Evolutionary conservation across 139 green algal genomes (phyloP).

Genomic region (Auxenochlorella pyrenoidosa): DNA sequence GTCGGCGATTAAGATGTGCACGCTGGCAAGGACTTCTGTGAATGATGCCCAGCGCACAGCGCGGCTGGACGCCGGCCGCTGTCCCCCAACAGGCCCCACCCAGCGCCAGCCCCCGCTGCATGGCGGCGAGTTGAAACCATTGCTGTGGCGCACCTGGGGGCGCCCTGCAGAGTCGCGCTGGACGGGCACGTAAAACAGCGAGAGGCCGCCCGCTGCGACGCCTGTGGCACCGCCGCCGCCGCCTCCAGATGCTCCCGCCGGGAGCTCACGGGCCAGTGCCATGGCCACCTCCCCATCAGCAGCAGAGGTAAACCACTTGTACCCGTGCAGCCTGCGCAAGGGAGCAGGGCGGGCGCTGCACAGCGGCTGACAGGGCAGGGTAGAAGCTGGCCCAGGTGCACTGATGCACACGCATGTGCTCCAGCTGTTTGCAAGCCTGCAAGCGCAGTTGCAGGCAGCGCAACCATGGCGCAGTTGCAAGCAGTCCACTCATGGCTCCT

Average conservation of each 20-base stretch:
- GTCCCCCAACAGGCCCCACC: not conserved
- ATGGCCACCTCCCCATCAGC: constrained; percentile 35
- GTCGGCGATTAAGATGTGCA: too few relatives aligned
- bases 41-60: not conserved
- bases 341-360: too few relatives aligned
- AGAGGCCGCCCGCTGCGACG: not conserved
- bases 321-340: constrained; percentile 2
- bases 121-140: not conserved
- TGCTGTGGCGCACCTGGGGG: constrained; percentile 5
- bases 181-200: constrained; percentile 32
- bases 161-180: not conserved
- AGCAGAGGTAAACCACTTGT: constrained; percentile 47
- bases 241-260: not conserved
- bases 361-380: too few relatives aligned
- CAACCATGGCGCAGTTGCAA: too few relatives aligned
- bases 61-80: too few relatives aligned
- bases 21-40: not conserved
- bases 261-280: constrained; percentile 22
- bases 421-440: too few relatives aligned
- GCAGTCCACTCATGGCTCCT: too few relatives aligned
- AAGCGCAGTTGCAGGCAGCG: too few relatives aligned
- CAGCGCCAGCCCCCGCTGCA: not conserved
- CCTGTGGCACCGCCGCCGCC: not conserved
- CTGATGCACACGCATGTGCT: too few relatives aligned
- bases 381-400: too few relatives aligned